Evolutionary conservation across 768 basidiomycete species (phyloP), one percentile per base, ranked within the genome.

Genomic region (Suillus subluteus): DNA sequence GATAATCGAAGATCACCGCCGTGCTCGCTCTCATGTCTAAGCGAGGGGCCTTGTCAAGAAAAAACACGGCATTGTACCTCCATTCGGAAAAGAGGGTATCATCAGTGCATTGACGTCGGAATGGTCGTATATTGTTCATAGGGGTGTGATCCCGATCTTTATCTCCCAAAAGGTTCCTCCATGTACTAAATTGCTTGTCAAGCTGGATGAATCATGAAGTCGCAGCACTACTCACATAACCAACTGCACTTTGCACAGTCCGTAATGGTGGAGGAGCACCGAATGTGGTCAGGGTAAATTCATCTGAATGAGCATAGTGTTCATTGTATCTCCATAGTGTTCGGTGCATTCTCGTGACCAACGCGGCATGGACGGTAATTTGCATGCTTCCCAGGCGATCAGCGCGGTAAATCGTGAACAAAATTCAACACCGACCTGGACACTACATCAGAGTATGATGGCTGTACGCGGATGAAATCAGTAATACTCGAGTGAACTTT

Each of bases 271-370:
- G 6, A 30, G 41, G 18, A 13, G 59, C 41, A 8, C 8, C 13
- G 26, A 61, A 61, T 12, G 59, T 61, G 11, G 59, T 61, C 41
- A 61, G 18, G 18, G 59, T 18, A 43, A 21, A 61, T 61, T 41
- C 23, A 18, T 61, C 59, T 1, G 18, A 11, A 43, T 43, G 37
- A 12, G 59, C 18, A 21, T 21, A 32, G 6, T 43, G 12, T 43
- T 30, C 11, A 13, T 61, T 43, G 59, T 30, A 43, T 43, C 6
- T 43, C 59, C 59, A 61, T 32, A 61, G 26, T 6, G 41, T 3
- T 21, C 41, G 59, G 59, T 61, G 59, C 59, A 61, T 61, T 15
- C 41, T 21, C 2, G 59, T 61, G 18, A 61, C 59, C 18, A 61
- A 18, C 3, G 41, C 30, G 6, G 59, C 59, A 43, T 61, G 59